These are phyloP conservation scores for Neurospora sp. DNA, from an alignment of 495 filamentous ascomycete species.

Conservation along the genomic window DNA sequence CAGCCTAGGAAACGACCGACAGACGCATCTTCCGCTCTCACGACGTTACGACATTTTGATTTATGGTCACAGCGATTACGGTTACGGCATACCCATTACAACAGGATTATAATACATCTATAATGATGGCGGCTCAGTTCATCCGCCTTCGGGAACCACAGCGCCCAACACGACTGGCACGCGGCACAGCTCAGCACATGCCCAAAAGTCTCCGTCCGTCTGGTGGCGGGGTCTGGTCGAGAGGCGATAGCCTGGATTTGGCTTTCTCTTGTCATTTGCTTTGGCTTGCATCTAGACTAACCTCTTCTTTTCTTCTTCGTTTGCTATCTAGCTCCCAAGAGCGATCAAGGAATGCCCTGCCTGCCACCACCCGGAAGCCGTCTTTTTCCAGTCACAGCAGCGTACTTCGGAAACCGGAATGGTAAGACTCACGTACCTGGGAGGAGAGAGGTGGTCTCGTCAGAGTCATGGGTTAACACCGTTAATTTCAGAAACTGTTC, in stretches of 20 bases:
- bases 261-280: slow-evolving; percentile 2
- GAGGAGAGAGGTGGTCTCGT: background rate
- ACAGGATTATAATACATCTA: background rate
- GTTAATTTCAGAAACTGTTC: slow-evolving; percentile 76
- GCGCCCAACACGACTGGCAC: background rate
- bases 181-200: background rate
- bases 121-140: background rate
- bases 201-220: background rate
- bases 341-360: slow-evolving; percentile 71
- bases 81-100: background rate
- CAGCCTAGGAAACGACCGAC: background rate
- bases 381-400: slow-evolving; percentile 98
- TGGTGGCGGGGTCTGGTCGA: background rate
- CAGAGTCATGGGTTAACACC: slow-evolving; percentile 15
- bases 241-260: background rate
- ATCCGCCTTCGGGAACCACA: background rate
- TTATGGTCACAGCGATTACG: background rate
- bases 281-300: background rate
- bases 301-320: slow-evolving; percentile 10
- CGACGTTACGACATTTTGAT: background rate
- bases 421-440: slow-evolving; percentile 45
- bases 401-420: slow-evolving; percentile 94
- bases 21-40: background rate
- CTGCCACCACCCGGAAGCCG: slow-evolving; percentile 77
- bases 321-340: slow-evolving; percentile 63